A percentile compares a stretch with the other conserved stretches of the same genome.
phyloP scores from a whole-genome alignment of 345 rosid genomes.

The Cardamine resedifolia region DNA sequence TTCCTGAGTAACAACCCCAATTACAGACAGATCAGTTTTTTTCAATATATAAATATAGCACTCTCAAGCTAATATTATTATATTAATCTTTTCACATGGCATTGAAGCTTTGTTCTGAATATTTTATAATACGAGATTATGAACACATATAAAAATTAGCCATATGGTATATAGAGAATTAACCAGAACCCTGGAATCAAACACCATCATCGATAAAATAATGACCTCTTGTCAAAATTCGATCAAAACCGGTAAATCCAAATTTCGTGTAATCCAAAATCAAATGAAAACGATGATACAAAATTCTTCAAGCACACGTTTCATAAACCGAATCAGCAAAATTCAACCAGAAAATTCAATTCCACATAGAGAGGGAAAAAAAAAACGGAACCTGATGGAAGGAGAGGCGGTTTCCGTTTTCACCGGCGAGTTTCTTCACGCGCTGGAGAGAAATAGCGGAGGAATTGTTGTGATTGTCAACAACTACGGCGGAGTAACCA shows the following conservation, averaged over 20 bases:
- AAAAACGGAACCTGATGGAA: conserved; percentile 57
- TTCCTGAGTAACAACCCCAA: conserved; percentile 15
- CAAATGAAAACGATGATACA: background rate
- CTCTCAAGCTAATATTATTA: conserved; percentile 13
- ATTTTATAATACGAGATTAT: background rate
- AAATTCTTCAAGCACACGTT: conserved; percentile 30
- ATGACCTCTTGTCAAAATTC: background rate
- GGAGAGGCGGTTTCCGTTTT: conserved; percentile 50
- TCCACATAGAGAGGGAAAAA: background rate
- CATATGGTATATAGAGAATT: conserved; percentile 21
- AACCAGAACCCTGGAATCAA: conserved; percentile 20
- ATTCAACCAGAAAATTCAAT: background rate
- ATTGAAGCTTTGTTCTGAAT: conserved; percentile 5
- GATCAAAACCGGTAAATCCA: background rate
- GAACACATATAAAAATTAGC: conserved; percentile 1
- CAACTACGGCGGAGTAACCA: conserved; percentile 64
- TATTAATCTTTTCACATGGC: conserved; percentile 32
- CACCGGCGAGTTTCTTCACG: conserved; percentile 67
- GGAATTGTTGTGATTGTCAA: conserved; percentile 83
- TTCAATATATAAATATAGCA: conserved; percentile 6
- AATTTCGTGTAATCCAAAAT: background rate
- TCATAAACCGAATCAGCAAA: conserved; percentile 8
- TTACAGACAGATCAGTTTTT: conserved; percentile 26
- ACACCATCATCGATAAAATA: background rate
- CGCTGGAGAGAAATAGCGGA: conserved; percentile 56